Evolutionary conservation across 768 basidiomycete genomes (phyloP).

Genomic region (Jaapia argillacea): DNA sequence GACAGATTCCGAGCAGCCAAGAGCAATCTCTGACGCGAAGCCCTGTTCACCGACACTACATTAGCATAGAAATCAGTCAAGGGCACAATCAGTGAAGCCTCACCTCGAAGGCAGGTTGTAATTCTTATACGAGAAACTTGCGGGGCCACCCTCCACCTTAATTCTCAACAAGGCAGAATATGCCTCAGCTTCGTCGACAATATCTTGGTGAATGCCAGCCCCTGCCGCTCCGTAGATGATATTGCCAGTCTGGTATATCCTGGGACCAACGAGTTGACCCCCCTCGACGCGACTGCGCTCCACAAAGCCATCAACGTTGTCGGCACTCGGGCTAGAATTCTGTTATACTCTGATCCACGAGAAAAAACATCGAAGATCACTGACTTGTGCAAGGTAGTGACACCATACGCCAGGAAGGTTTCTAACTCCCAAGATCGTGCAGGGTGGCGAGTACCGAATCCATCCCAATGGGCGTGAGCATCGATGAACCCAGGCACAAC

Average conservation of each 20-base stretch:
- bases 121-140: conserved; percentile 70
- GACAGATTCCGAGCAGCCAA: conserved; percentile 48
- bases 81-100: conserved; percentile 6
- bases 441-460: conserved; percentile 41
- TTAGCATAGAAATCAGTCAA: background rate
- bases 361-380: conserved; percentile 9
- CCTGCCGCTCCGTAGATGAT: conserved; percentile 47
- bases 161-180: conserved; percentile 55
- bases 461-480: conserved; percentile 68
- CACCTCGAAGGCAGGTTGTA: conserved; percentile 63
- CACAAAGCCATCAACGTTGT: conserved; percentile 49
- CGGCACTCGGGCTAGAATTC: conserved; percentile 45
- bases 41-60: conserved; percentile 27
- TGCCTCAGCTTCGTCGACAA: conserved; percentile 52
- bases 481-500: conserved; percentile 69
- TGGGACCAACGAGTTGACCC: conserved; percentile 57
- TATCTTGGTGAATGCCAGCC: conserved; percentile 45
- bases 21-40: conserved; percentile 58
- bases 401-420: conserved; percentile 66
- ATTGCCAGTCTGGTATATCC: conserved; percentile 63
- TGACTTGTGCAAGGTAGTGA: conserved; percentile 72
- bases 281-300: conserved; percentile 63
- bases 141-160: conserved; percentile 62
- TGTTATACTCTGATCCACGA: background rate
- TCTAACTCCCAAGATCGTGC: conserved; percentile 67